phyloP scores from a whole-genome alignment of 2,329 filamentous ascomycete genomes.

The Diaporthe amygdali region DNA sequence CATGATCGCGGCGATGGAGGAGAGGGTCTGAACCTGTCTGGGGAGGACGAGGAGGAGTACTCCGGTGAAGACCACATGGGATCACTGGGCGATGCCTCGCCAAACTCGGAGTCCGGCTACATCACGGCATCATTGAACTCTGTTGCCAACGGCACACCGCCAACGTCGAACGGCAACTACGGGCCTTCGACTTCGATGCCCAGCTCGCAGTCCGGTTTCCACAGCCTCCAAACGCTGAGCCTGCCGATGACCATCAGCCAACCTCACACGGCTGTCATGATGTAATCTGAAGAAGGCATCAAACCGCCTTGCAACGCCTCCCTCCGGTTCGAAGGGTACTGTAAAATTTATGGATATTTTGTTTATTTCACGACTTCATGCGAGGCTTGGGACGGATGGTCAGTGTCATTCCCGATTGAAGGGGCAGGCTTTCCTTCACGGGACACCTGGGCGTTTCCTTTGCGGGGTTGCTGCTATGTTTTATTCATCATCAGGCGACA shows the following conservation, averaged over 20 bases:
- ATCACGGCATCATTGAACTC: constrained; percentile 57
- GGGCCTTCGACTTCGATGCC: constrained; percentile 35
- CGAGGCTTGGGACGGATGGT: not conserved
- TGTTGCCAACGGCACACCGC: constrained; percentile 38
- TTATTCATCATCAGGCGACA: constrained; percentile 13
- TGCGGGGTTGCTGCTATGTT: constrained; percentile 1
- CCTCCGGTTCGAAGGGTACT: constrained; percentile 11
- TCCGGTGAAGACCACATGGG: constrained; percentile 84
- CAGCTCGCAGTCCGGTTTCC: constrained; percentile 48
- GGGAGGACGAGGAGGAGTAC: constrained; percentile 85
- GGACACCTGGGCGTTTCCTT: constrained; percentile 20
- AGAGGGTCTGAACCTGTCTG: constrained; percentile 68
- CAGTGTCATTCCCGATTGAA: constrained; percentile 20
- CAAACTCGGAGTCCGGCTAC: constrained; percentile 72
- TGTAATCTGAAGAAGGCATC: constrained; percentile 31
- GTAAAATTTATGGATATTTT: constrained; percentile 25
- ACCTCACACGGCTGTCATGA: constrained; percentile 43
- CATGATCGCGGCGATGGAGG: constrained; percentile 69
- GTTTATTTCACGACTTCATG: constrained; percentile 26
- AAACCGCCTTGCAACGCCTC: not conserved
- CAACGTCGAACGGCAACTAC: constrained; percentile 35
- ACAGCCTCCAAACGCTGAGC: constrained; percentile 65
- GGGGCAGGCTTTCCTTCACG: constrained; percentile 21
- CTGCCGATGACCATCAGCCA: constrained; percentile 70
- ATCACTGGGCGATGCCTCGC: constrained; percentile 79